Base-by-base conservation (phyloP, 768 basidiomycete genomes). In the Clitopilus hobsonii region DNA sequence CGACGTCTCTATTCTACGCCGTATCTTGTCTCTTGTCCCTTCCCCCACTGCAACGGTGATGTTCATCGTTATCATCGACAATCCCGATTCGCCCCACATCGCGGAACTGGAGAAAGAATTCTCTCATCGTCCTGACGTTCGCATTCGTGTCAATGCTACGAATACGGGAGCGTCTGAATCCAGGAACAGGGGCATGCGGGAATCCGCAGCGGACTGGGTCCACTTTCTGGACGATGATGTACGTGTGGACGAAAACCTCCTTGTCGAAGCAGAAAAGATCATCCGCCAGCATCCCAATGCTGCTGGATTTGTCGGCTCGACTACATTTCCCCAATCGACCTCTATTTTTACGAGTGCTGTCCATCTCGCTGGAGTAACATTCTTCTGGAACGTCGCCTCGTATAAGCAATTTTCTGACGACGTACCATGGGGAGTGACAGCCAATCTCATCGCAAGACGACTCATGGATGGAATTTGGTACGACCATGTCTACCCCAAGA, bases 351-450 rank as follows among this genome's bases (percentile, higher is more conserved):
- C 74, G 1, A 68, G 79, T 0, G 83, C 83, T 0, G 69, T 80
- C 4, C 81, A 83, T 56, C 69, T 84, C 3, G 74, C 81, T 1
- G 82, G 82, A 1, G 79, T 82, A 2, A 81, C 81, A 1, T 81
- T 77, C 59, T 85, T 84, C 61, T 86, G 83, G 82, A 76, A 84
- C 59, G 82, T 85, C 48, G 79, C 84, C 0, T 60, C 61, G 7
- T 83, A 83, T 63, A 71, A 78, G 54, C 47, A 63, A 0, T 45
- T 45, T 45, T 11, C 41, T 45, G 58, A 62, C 16, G 80, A 84
- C 52, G 61, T 84, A 30, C 83, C 84, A 0, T 85, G 84, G 84
- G 83, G 84, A 1, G 80, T 83, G 2, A 83, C 84, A 0, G 83
- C 82, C 0, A 84, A 83, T 59, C 72, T 85, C n/a, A 76, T 84